Percentiles rank a stretch among this genome's conserved stretches.
Conservation (phyloP, 768 basidiomycete species). For the Pisolithus microcarpus region DNA sequence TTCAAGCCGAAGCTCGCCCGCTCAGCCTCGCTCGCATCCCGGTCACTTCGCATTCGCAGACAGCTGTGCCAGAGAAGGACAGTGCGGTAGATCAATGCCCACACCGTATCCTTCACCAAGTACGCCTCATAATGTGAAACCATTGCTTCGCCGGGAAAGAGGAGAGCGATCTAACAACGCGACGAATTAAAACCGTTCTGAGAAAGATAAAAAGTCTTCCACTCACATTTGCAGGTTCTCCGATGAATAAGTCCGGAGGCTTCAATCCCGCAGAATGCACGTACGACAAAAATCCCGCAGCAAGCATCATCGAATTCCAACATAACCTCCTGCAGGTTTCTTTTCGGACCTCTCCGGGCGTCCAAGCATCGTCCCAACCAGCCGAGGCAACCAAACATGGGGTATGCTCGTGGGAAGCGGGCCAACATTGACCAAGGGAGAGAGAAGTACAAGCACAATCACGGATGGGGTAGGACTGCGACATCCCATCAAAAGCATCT, state of each 20-base stretch:
- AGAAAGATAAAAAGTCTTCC: neutral
- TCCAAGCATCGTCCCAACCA: conserved; percentile 53
- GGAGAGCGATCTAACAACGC: conserved; percentile 49
- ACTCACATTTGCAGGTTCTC: conserved; percentile 62
- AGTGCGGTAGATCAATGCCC: conserved; percentile 66
- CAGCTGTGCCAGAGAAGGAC: conserved; percentile 73
- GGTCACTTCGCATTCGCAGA: conserved; percentile 47
- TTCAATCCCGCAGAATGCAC: conserved; percentile 36
- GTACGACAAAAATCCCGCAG: conserved; percentile 60
- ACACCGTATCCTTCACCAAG: conserved; percentile 59
- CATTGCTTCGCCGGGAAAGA: conserved; percentile 69
- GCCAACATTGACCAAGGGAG: conserved; percentile 47
- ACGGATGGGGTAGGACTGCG: conserved; percentile 10
- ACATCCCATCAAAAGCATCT: neutral
- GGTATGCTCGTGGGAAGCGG: conserved; percentile 42
- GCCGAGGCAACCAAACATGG: conserved; percentile 61
- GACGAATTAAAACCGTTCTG: neutral
- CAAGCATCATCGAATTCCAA: conserved; percentile 62
- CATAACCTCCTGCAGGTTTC: conserved; percentile 68
- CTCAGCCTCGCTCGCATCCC: conserved; percentile 37
- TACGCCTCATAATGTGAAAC: conserved; percentile 25
- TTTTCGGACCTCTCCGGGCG: conserved; percentile 57
- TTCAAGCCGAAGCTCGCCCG: conserved; percentile 57
- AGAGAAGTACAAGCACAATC: conserved; percentile 44
- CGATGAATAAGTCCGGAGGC: conserved; percentile 46